Conservation (phyloP, 2,329 filamentous ascomycete genomes). For the Akanthomyces muscarius region DNA sequence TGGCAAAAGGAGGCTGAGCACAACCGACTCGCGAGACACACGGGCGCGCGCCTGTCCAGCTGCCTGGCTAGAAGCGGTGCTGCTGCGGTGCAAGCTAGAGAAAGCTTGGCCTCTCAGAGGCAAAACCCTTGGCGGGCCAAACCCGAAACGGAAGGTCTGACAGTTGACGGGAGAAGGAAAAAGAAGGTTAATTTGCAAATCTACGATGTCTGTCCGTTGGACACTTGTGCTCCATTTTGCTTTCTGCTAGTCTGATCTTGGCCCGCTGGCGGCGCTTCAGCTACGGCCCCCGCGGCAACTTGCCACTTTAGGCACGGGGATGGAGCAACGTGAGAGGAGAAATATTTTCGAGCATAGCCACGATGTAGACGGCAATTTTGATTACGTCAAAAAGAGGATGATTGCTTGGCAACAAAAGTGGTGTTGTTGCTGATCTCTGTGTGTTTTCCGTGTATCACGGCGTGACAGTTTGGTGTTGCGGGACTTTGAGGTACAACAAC, state of each 20-base stretch:
- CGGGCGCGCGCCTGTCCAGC: not conserved
- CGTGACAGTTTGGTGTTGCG: not conserved
- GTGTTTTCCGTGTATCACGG: not conserved
- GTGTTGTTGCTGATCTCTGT: not conserved
- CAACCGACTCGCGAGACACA: not conserved
- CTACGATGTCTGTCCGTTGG: not conserved
- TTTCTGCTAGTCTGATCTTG: not conserved
- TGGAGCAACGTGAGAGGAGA: not conserved
- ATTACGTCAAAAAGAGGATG: slow-evolving; percentile 4
- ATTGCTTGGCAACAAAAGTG: not conserved
- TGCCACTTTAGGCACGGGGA: not conserved
- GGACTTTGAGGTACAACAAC: not conserved
- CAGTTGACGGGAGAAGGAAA: not conserved
- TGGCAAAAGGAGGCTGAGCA: slow-evolving; percentile 15
- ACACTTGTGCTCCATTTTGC: not conserved
- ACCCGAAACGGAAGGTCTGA: slow-evolving; percentile 14
- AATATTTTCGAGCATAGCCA: slow-evolving; percentile 7
- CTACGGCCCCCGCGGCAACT: not conserved
- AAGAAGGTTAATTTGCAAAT: slow-evolving; percentile 11
- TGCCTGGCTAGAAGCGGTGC: not conserved
- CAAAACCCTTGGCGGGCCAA: slow-evolving; percentile 12
- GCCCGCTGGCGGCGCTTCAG: not conserved
- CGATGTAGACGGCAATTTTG: not conserved
- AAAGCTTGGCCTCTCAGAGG: slow-evolving; percentile 10
- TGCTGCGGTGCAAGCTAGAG: not conserved